Base-by-base conservation (phyloP, 2,329 filamentous ascomycete genomes). In the Pseudogymnoascus sp. region DNA sequence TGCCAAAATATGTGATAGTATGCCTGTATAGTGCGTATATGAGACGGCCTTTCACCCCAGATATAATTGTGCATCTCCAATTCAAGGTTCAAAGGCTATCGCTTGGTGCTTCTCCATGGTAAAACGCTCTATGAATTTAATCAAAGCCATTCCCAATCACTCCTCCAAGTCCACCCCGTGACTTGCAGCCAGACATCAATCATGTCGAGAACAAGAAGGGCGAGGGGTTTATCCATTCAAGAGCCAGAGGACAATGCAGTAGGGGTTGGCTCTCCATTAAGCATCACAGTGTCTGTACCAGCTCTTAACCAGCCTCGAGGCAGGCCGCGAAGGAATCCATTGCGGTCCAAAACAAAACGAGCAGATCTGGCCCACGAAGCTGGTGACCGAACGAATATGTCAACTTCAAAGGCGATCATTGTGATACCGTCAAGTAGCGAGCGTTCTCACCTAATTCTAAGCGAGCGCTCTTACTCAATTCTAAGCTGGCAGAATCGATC, bases 391-490 rank as follows among this genome's bases (percentile, higher is more conserved):
- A 8, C 25, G 2, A 19, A 1, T 60, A 7, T 60, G 11, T 60
- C 54, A 60, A 60, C 51, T 60, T 60, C 23, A 31, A 31, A 60
- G 51, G 23, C 51, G 51, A 60, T 31, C 6, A 60, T 60, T 60
- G 2, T 23, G 23, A 60, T 4, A 31, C 51, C 51, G 10, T 28
- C 48, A 57, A 57, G 48, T 28, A 28, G 48, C 23, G 28, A 4
- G 0, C 21, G 1, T n/a, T n/a, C n/a, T n/a, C n/a, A n/a, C n/a
- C n/a, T n/a, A n/a, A n/a, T n/a, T n/a, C n/a, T n/a, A n/a, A n/a
- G n/a, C n/a, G n/a, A n/a, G n/a, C n/a, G n/a, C n/a, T n/a, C n/a
- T n/a, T n/a, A n/a, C n/a, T n/a, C n/a, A n/a, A n/a, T n/a, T n/a
- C n/a, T n/a, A n/a, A n/a, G n/a, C n/a, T n/a, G n/a, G n/a, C n/a